A percentile compares a stretch with the other conserved stretches of the same genome.
phyloP scores from a whole-genome alignment of 2,329 filamentous ascomycete species.

The Coniochaeta sp. region DNA sequence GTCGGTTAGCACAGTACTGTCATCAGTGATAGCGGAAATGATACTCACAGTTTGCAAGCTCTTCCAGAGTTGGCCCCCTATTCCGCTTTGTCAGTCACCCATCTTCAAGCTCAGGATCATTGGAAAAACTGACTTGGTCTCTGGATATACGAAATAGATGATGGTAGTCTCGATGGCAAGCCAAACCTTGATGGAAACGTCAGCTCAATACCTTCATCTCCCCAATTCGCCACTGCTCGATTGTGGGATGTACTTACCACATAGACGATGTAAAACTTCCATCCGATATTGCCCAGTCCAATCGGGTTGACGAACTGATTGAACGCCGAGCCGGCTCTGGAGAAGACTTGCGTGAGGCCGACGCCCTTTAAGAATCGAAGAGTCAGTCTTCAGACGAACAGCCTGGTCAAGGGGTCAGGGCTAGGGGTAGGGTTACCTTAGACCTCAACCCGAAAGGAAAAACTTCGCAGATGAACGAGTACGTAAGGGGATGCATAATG shows the following conservation, averaged over 20 bases:
- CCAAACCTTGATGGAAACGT: conserved; percentile 24
- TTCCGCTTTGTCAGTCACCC: too few species aligned
- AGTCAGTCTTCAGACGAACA: too few species aligned
- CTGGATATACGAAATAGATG: conserved; percentile 3
- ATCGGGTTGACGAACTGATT: conserved; percentile 27
- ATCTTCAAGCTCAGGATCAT: too few species aligned
- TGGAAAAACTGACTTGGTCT: too few species aligned
- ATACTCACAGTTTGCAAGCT: conserved; percentile 2
- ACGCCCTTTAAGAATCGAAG: conserved; percentile 12
- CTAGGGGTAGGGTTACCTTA: too few species aligned
- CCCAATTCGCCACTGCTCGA: conserved; percentile 16
- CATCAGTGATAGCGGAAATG: background rate
- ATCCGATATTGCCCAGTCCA: conserved; percentile 23
- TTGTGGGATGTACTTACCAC: conserved; percentile 10
- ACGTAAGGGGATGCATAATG: conserved; percentile 29
- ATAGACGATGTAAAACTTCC: conserved; percentile 30
- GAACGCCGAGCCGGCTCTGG: conserved; percentile 9
- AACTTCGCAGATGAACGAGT: conserved; percentile 19
- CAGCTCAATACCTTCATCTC: conserved; percentile 26
- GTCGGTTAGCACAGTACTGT: background rate
- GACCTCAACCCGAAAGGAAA: conserved; percentile 12
- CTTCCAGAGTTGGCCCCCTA: conserved; percentile 3
- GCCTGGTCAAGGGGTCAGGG: too few species aligned
- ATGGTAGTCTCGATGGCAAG: conserved; percentile 7
- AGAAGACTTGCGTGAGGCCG: conserved; percentile 4